Evolutionary conservation across 352 stramenopile species (phyloP), one percentile per base, ranked within the genome.

Genomic region (Globisporangium sylvaticum): DNA sequence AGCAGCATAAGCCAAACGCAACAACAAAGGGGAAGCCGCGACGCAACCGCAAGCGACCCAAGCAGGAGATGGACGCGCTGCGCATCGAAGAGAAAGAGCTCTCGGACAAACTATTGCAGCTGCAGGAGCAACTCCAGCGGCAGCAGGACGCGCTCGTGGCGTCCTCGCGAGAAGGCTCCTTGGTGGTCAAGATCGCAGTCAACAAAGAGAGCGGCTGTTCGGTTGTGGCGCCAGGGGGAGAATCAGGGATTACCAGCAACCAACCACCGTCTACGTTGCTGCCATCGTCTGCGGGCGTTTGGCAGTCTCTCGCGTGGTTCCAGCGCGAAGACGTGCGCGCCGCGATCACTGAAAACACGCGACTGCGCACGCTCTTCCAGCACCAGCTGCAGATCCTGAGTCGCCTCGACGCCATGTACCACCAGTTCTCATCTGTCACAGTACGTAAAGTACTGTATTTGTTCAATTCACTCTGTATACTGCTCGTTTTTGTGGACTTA

Each of bases 351-450:
- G 66, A 83, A 42, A 83, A 83, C 68, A 67, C 67, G 65, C 67
- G 69, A 0, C 66, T 83, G 12, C 67, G 73, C 2, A 37, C 48
- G 2, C 62, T 77, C 57, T 72, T 69, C 32, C 73, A 80, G 66
- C 44, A 69, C 66, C 73, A 83, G 62, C 66, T 83, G 1, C 70
- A 68, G 31, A 65, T 74, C 8, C 64, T 78, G 7, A 74, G 76
- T 37, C 58, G 75, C 39, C 71, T 80, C 27, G 73, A 83, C 37
- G 64, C 66, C 44, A 53, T 53, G 44, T 39, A 39, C 34, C 34
- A 15, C 34, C 34, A 39, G 34, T 39, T 15, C 34, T 39, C 34
- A 1, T 34, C 31, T 34, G 31, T 39, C 34, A 39, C 34, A 10
- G 34, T 34, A 34, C 31, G 34, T 34, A 34, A 4, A 9, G 31